Evolutionary conservation across 2,329 filamentous ascomycete genomes (phyloP).

Genomic region (Aspergillus sp.): DNA sequence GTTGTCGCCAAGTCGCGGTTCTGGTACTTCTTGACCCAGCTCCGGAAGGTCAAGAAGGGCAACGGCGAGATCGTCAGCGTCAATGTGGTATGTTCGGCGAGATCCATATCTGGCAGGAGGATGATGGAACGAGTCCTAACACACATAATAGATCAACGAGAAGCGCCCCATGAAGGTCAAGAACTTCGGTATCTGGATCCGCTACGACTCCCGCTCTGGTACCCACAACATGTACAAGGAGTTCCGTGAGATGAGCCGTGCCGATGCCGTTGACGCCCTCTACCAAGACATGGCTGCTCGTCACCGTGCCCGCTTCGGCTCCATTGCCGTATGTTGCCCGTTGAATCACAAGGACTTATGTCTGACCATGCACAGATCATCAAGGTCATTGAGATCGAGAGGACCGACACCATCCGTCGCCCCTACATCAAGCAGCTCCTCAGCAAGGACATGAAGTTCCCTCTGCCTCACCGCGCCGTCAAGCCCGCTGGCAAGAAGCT

Average conservation of each 20-base stretch:
- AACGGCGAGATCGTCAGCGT: constrained; percentile 98
- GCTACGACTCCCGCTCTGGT: constrained; percentile 98
- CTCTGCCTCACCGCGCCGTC: constrained; percentile 89
- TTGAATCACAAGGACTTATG: not conserved
- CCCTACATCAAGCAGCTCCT: constrained; percentile 99
- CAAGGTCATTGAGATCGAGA: constrained; percentile 95
- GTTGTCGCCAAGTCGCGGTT: constrained; percentile 99
- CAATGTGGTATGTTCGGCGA: constrained; percentile 64
- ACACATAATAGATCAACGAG: constrained; percentile 68
- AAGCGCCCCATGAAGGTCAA: constrained; percentile 99
- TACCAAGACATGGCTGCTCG: constrained; percentile 99
- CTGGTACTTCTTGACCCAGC: constrained; percentile 99
- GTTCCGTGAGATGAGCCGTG: constrained; percentile 97
- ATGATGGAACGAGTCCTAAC: too few relatives aligned
- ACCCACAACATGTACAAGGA: constrained; percentile 99
- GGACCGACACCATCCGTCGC: constrained; percentile 87
- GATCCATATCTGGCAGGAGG: not conserved
- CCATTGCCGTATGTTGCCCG: constrained; percentile 74
- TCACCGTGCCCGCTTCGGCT: constrained; percentile 95
- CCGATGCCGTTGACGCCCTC: constrained; percentile 88
- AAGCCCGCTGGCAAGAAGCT: constrained; percentile 79
- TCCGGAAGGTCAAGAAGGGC: constrained; percentile 99
- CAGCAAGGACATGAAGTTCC: constrained; percentile 92
- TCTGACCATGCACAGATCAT: constrained; percentile 59
- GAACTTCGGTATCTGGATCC: constrained; percentile 99